A percentile compares a stretch with the other conserved stretches of the same genome.
phyloP scores from a whole-genome alignment of 148 eudicot species.

The Silene latifolia region DNA sequence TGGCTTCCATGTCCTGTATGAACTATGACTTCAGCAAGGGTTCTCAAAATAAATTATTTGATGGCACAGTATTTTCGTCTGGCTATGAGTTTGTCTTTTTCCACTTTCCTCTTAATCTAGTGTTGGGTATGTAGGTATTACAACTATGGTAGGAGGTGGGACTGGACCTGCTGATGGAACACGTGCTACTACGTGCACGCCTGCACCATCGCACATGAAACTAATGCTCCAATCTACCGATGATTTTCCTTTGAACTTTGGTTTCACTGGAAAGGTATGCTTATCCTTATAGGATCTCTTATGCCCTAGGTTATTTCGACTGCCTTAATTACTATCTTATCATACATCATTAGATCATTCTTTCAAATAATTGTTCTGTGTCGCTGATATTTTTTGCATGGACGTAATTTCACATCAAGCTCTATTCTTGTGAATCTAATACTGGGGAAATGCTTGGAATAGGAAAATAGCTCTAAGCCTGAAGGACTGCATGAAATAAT shows the following conservation, averaged over 20 bases:
- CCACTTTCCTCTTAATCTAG: constrained; percentile 12
- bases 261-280: constrained; percentile 92
- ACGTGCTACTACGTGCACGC: constrained; percentile 97
- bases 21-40: not conserved
- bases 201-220: constrained; percentile 76
- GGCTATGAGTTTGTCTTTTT: constrained; percentile 3
- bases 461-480: constrained; percentile 84
- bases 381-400: not conserved
- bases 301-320: not conserved
- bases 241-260: constrained; percentile 88
- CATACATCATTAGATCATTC: not conserved
- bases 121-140: constrained; percentile 53
- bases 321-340: not conserved
- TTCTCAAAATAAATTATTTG: not conserved
- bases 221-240: constrained; percentile 88
- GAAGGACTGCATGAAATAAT: constrained; percentile 87
- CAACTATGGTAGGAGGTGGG: constrained; percentile 97
- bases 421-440: not conserved
- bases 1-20: not conserved
- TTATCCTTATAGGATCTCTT: not conserved
- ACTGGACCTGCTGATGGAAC: constrained; percentile 97
- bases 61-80: not conserved
- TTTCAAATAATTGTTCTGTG: not conserved
- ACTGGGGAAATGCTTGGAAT: constrained; percentile 11
- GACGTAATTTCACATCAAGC: not conserved